These are phyloP conservation scores for Solanum ossicruentum DNA, from an alignment of 257 asterid genomes.

Conservation along the genomic window DNA sequence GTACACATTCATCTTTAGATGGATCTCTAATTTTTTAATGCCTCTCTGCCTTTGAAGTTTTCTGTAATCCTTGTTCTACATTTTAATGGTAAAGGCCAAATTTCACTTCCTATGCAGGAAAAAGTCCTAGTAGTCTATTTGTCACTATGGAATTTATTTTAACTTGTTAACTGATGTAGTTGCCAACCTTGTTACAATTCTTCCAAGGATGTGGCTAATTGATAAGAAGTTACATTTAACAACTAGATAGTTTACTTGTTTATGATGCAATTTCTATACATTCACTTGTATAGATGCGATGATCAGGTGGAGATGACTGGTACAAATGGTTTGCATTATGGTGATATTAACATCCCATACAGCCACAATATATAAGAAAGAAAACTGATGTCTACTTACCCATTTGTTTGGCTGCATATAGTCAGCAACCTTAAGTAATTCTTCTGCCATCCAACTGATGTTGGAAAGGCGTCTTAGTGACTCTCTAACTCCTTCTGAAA, in stretches of 20 bases:
- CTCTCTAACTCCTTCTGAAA: slow-evolving; percentile 82
- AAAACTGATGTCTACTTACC: slow-evolving; percentile 37
- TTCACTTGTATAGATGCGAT: background rate
- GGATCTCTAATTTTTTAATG: background rate
- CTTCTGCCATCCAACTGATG: slow-evolving; percentile 95
- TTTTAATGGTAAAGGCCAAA: background rate
- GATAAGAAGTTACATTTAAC: background rate
- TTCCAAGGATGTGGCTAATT: background rate
- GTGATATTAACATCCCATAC: background rate
- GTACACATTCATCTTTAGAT: background rate
- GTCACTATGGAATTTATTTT: background rate
- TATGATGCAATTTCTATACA: background rate
- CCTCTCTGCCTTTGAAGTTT: background rate
- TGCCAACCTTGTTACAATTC: background rate
- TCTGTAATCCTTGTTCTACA: background rate
- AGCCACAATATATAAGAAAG: background rate
- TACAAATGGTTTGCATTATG: background rate
- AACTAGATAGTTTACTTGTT: background rate
- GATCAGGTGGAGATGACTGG: background rate
- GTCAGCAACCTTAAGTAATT: slow-evolving; percentile 80
- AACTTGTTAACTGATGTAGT: background rate
- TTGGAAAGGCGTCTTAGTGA: slow-evolving; percentile 79
- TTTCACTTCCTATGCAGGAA: background rate
- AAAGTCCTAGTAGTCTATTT: background rate
- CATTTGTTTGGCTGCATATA: slow-evolving; percentile 91